These are phyloP conservation scores for Citrullus mucosospermus DNA, from an alignment of 306 rosid genomes.

Conservation along the genomic window DNA sequence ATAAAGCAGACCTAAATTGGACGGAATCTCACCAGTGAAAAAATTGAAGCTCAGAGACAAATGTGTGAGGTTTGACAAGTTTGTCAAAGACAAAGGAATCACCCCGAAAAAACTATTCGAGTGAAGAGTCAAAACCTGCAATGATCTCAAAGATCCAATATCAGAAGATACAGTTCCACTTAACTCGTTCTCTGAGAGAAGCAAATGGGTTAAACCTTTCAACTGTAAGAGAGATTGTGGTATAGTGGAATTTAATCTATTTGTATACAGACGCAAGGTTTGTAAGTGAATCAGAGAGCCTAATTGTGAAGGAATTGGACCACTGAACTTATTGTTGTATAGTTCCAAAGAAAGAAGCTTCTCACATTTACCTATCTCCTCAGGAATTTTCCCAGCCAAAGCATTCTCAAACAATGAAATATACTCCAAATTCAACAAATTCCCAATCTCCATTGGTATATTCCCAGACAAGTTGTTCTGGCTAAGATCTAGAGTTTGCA, in stretches of 20 bases:
- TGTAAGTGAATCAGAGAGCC: slow-evolving; percentile 42
- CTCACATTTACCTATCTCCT: slow-evolving; percentile 39
- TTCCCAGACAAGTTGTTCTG: slow-evolving; percentile 48
- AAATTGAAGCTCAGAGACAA: slow-evolving; percentile 46
- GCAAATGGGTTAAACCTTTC: slow-evolving; percentile 46
- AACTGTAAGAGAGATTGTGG: slow-evolving; percentile 49
- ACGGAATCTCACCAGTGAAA: slow-evolving; percentile 71
- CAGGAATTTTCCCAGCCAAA: slow-evolving; percentile 48
- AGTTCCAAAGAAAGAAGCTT: slow-evolving; percentile 42
- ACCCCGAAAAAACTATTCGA: slow-evolving; percentile 46
- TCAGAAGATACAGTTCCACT: slow-evolving; percentile 53
- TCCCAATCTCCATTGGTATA: slow-evolving; percentile 52
- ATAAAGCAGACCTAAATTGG: slow-evolving; percentile 44
- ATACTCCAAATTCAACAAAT: slow-evolving; percentile 29
- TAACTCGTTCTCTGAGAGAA: slow-evolving; percentile 46
- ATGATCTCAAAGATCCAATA: slow-evolving; percentile 52
- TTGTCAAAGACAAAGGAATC: slow-evolving; percentile 57
- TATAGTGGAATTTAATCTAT: slow-evolving; percentile 46
- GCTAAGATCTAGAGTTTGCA: slow-evolving; percentile 49
- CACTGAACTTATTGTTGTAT: slow-evolving; percentile 31
- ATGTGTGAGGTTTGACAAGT: slow-evolving; percentile 47
- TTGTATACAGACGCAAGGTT: slow-evolving; percentile 30
- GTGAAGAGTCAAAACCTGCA: slow-evolving; percentile 48
- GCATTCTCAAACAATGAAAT: slow-evolving; percentile 36
- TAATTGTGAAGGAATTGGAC: slow-evolving; percentile 56